Conservation (phyloP, 1,139 yeast species). For the Blastobotrys malaysiensis region DNA sequence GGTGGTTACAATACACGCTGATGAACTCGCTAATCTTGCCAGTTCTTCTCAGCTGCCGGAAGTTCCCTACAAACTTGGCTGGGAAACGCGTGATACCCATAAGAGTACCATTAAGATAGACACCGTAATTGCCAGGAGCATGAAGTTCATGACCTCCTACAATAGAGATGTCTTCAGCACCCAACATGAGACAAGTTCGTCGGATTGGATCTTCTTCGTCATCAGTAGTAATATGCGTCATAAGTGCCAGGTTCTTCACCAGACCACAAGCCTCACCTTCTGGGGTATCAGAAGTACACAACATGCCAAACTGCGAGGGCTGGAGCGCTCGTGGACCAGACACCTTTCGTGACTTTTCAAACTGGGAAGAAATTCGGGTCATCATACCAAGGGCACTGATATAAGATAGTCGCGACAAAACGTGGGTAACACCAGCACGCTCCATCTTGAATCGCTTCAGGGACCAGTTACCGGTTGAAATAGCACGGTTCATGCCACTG, state of each 20-base stretch:
- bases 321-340: constrained; percentile 99
- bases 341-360: constrained; percentile 94
- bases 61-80: constrained; percentile 66
- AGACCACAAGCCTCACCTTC: constrained; percentile 99
- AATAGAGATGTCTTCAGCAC: constrained; percentile 80
- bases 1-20: constrained; percentile 82
- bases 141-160: constrained; percentile 84
- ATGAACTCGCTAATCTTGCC: constrained; percentile 88
- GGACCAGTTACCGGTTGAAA: constrained; percentile 98
- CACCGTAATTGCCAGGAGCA: constrained; percentile 70
- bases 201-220: constrained; percentile 90
- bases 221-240: constrained; percentile 99
- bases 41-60: constrained; percentile 74
- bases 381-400: constrained; percentile 98
- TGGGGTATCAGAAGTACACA: constrained; percentile 98
- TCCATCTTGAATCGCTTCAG: constrained; percentile 99
- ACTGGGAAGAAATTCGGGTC: constrained; percentile 98
- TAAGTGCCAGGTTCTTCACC: constrained; percentile 89
- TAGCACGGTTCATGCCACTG: constrained; percentile 91
- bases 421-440: constrained; percentile 98
- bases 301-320: constrained; percentile 98
- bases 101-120: constrained; percentile 88
- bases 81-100: constrained; percentile 89
- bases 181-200: constrained; percentile 70
- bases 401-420: constrained; percentile 80